These are phyloP conservation scores for Stagonosporopsis tanaceti DNA, from an alignment of 2,329 filamentous ascomycete species.

Conservation along the genomic window DNA sequence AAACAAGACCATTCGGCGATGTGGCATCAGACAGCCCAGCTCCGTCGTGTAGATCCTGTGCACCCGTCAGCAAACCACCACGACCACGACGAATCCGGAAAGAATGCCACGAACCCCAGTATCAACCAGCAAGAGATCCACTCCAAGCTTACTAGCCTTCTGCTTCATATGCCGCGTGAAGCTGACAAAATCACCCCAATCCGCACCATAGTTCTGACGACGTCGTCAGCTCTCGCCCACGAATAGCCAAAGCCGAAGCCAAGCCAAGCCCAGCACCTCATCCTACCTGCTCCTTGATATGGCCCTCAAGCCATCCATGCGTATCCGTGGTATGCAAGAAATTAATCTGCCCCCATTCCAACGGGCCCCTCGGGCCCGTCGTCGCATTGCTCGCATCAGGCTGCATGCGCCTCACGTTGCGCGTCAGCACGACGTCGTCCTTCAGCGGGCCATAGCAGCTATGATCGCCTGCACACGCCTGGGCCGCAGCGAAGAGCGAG, in stretches of 20 bases:
- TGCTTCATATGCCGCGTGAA: slow-evolving; percentile 68
- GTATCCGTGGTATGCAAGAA: slow-evolving; percentile 72
- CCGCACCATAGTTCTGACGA: slow-evolving; percentile 66
- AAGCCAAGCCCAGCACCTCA: too few species aligned
- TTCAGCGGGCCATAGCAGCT: slow-evolving; percentile 52
- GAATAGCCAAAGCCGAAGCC: neutral
- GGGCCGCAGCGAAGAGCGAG: slow-evolving; percentile 15
- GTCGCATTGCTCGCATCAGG: slow-evolving; percentile 54
- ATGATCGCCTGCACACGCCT: slow-evolving; percentile 43
- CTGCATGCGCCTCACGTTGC: slow-evolving; percentile 27
- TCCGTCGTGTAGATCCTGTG: slow-evolving; percentile 70
- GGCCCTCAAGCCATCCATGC: slow-evolving; percentile 68
- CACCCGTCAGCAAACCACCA: slow-evolving; percentile 1
- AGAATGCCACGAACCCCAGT: slow-evolving; percentile 56
- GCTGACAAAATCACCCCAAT: slow-evolving; percentile 71
- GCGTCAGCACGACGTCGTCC: slow-evolving; percentile 51
- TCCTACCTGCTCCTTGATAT: slow-evolving; percentile 62
- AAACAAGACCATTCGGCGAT: slow-evolving; percentile 62
- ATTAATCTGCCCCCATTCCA: slow-evolving; percentile 71
- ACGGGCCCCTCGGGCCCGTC: slow-evolving; percentile 46
- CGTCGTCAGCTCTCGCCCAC: neutral
- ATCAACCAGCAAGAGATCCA: slow-evolving; percentile 68
- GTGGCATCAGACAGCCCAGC: slow-evolving; percentile 70
- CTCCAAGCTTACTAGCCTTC: slow-evolving; percentile 63
- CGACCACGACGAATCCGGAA: too few species aligned